These are phyloP conservation scores for Colletotrichum gloeosporioides DNA, from an alignment of 2,329 filamentous ascomycete species.

Conservation along the genomic window DNA sequence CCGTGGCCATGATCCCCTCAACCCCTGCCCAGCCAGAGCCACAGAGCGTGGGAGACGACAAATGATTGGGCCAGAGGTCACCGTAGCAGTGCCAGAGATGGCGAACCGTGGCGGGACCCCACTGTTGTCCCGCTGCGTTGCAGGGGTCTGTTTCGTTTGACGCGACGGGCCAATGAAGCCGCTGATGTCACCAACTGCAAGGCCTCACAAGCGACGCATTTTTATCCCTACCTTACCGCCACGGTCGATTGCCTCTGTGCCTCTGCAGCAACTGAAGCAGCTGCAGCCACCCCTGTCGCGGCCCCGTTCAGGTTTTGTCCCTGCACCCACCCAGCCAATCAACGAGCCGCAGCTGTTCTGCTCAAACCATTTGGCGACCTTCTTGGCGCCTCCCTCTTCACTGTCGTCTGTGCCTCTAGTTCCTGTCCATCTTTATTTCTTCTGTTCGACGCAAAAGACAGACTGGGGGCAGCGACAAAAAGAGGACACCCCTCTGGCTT, in stretches of 20 bases:
- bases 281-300: neutral
- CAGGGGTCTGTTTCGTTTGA: slow-evolving; percentile 24
- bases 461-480: neutral
- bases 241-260: neutral
- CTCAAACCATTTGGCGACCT: neutral
- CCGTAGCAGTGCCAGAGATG: neutral
- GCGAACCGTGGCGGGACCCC: slow-evolving; percentile 5
- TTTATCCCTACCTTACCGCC: neutral
- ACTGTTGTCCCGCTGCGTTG: neutral
- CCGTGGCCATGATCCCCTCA: neutral
- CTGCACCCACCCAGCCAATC: slow-evolving; percentile 9
- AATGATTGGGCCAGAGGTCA: slow-evolving; percentile 3
- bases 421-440: neutral
- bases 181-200: slow-evolving; percentile 37
- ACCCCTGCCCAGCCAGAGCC: neutral
- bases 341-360: neutral
- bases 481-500: neutral
- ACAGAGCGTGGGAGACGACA: neutral
- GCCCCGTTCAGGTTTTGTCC: neutral
- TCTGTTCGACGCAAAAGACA: neutral
- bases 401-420: neutral
- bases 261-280: slow-evolving; percentile 7
- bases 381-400: slow-evolving; percentile 1
- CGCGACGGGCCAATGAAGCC: slow-evolving; percentile 33
- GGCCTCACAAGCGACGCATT: neutral